phyloP scores from a whole-genome alignment of 208 protist genomes.

The Naegleria fowleri region DNA sequence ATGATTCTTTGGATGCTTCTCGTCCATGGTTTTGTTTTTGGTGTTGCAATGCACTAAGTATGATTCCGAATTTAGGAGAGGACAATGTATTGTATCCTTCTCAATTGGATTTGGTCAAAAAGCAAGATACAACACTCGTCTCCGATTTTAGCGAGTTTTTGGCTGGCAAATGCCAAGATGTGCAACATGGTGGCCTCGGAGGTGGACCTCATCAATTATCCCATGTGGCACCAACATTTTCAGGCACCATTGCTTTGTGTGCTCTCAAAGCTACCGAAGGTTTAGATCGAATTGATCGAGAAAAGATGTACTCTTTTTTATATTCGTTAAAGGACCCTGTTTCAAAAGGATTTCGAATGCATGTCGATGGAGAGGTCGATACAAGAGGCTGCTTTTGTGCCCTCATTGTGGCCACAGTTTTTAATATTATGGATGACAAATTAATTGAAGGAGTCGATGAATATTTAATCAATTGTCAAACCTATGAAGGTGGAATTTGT shows the following conservation, averaged over 20 bases:
- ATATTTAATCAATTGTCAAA: conserved; percentile 72
- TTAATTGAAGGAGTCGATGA: conserved; percentile 21
- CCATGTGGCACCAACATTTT: conserved; percentile 72
- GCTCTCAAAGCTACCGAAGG: background rate
- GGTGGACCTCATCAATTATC: conserved; percentile 68
- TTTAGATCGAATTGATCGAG: conserved; percentile 54
- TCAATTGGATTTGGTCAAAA: background rate
- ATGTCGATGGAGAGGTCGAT: conserved; percentile 70
- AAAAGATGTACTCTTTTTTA: conserved; percentile 72
- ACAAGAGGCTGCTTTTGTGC: conserved; percentile 75
- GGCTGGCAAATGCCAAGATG: background rate
- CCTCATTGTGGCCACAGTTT: conserved; percentile 57
- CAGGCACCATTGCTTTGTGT: conserved; percentile 62
- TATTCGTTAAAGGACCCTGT: conserved; percentile 60
- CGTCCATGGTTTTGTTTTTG: conserved; percentile 52
- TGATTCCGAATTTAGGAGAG: conserved; percentile 27
- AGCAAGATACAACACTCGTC: background rate
- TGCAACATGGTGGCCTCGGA: conserved; percentile 56
- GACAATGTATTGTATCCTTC: background rate
- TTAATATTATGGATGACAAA: conserved; percentile 42
- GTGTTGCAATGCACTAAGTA: conserved; percentile 43
- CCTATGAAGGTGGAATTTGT: conserved; percentile 78
- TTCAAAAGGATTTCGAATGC: conserved; percentile 66
- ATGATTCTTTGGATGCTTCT: conserved; percentile 38
- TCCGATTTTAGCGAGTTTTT: conserved; percentile 17